Conservation (phyloP, 371 early-diverging fungal genomes). For the Funneliformis caledonium region DNA sequence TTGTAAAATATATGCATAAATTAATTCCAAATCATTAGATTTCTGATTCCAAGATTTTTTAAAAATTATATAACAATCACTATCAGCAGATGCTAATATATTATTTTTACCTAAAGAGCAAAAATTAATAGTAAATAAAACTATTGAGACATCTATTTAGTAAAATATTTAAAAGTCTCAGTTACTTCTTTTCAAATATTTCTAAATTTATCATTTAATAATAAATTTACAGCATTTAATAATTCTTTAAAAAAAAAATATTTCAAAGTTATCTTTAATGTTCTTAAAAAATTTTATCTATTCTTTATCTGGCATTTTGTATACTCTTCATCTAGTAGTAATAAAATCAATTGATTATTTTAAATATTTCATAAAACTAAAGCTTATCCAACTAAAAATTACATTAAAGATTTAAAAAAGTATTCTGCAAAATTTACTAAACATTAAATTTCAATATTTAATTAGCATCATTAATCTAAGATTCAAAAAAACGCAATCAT, state of each 20-base stretch:
- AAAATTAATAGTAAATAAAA: slow-evolving; percentile 4
- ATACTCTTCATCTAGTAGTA: not conserved
- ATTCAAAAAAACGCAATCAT: not conserved
- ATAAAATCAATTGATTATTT: not conserved
- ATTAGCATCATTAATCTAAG: not conserved
- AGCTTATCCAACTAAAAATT: not conserved
- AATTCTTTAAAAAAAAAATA: not conserved
- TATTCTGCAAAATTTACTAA: not conserved
- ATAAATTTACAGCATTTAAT: not conserved
- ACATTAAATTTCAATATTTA: slow-evolving; percentile 18
- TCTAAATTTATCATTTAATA: not conserved
- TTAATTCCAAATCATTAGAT: not conserved
- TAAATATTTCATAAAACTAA: not conserved
- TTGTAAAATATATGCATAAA: not conserved
- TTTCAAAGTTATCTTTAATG: slow-evolving; percentile 3
- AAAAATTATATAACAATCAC: not conserved
- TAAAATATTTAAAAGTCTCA: slow-evolving; percentile 16
- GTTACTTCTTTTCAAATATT: not conserved
- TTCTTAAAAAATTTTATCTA: not conserved
- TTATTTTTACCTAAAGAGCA: not conserved
- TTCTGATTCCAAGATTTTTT: not conserved
- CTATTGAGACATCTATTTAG: not conserved
- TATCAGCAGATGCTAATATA: not conserved
- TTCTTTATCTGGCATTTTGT: slow-evolving; percentile 5
- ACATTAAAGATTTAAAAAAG: slow-evolving; percentile 4